phyloP scores from a whole-genome alignment of 129 eudicot species.

The Scalesia atractyloides region DNA sequence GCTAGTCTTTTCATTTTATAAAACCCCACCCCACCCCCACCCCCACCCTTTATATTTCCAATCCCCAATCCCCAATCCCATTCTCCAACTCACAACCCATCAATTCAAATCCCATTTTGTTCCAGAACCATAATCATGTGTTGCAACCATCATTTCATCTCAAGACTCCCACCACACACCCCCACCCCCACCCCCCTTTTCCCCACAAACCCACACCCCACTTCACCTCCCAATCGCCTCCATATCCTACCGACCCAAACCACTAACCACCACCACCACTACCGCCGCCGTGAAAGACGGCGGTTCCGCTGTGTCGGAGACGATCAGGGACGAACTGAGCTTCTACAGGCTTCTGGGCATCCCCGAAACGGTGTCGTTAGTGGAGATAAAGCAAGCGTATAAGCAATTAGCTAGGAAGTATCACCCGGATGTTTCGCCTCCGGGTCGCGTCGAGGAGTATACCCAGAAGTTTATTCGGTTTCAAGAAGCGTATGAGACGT shows the following conservation, averaged over 20 bases:
- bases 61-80: background rate
- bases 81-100: slow-evolving; percentile 8
- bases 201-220: slow-evolving; percentile 27
- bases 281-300: slow-evolving; percentile 26
- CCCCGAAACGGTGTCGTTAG: slow-evolving; percentile 53
- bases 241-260: slow-evolving; percentile 12
- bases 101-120: background rate
- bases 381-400: slow-evolving; percentile 87
- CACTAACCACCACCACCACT: background rate
- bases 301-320: slow-evolving; percentile 21
- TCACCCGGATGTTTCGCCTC: slow-evolving; percentile 98
- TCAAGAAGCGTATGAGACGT: slow-evolving; percentile 88
- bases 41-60: too few relatives aligned
- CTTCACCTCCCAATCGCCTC: background rate
- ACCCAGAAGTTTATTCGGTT: slow-evolving; percentile 82
- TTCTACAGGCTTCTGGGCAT: slow-evolving; percentile 85
- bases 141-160: slow-evolving; percentile 31
- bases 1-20: too few relatives aligned
- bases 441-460: slow-evolving; percentile 77
- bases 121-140: slow-evolving; percentile 27
- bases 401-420: slow-evolving; percentile 84
- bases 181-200: slow-evolving; percentile 21
- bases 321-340: slow-evolving; percentile 28
- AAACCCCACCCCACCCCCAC: too few relatives aligned
- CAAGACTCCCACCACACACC: slow-evolving; percentile 35